Evolutionary conservation across 805 yeast genomes (phyloP), one percentile per base, ranked within the genome.

Genomic region (Kodamaea jinghongensis): DNA sequence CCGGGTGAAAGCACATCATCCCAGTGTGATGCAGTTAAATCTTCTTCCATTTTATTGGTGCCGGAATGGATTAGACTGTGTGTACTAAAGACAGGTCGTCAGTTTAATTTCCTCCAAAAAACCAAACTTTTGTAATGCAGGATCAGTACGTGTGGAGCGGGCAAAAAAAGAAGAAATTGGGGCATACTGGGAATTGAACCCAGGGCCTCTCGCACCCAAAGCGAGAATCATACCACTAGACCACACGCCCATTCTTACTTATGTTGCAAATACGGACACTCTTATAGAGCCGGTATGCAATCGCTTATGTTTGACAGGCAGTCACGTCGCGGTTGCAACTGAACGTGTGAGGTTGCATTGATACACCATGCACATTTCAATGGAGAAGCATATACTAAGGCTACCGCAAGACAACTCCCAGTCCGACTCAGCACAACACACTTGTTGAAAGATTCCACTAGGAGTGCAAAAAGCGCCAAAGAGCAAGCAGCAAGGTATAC

Each of bases 101-200:
- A 17, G 17, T 30, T 28, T 28, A 13, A 28, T 8, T 28, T 28
- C 15, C 15, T 28, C 16, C 15, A 13, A 17, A 28, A 8, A 17
- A 13, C 12, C 30, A 28, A 28, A 28, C 12, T 28, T 15, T 28
- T 28, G 12, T 10, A 26, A n/a, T 26, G 28, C 4, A 29, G 15
- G 17, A n/a, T 28, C 12, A 7, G 30, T 10, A 28, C 13, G 12
- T 11, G 30, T 28, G 12, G 7, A 15, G 14, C 17, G 15, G 6
- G 4, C 10, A 14, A 17, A 5, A 22, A 22, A 15, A 17, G 26
- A 26, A 37, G 43, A 38, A 40, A 41, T 41, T 26, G 67, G 70
- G 70, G 68, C 66, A 55, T 51, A 56, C 76, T 68, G 78, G 76
- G 77, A 72, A 72, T 73, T 72, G 77, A 72, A 72, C 77, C 77